A percentile compares a stretch with the other conserved stretches of the same genome.
These are phyloP conservation scores for Mortierella sp. DNA, from an alignment of 371 early-diverging fungal genomes.

Conservation along the genomic window DNA sequence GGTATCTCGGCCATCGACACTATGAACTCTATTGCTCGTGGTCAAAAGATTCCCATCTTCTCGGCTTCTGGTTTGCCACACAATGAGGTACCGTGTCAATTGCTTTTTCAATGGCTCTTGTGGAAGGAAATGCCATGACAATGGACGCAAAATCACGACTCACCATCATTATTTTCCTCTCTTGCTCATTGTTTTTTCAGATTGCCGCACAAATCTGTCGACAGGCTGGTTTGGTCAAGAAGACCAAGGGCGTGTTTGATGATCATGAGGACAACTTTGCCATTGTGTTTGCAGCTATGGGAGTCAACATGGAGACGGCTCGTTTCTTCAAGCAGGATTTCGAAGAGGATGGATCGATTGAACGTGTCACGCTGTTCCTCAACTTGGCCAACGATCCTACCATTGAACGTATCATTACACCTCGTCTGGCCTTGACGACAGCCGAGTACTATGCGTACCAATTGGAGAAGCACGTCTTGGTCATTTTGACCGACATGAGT, in stretches of 20 bases:
- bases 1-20: slow-evolving; percentile 99
- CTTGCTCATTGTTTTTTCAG: slow-evolving; percentile 55
- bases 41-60: slow-evolving; percentile 99
- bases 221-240: slow-evolving; percentile 99
- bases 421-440: slow-evolving; percentile 99
- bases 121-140: too few species aligned
- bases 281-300: slow-evolving; percentile 99
- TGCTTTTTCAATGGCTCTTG: too few species aligned
- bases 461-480: slow-evolving; percentile 99
- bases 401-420: slow-evolving; percentile 99
- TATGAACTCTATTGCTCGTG: slow-evolving; percentile 99
- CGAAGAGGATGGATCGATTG: slow-evolving; percentile 99
- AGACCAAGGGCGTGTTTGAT: slow-evolving; percentile 97
- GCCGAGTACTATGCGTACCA: slow-evolving; percentile 99
- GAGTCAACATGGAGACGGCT: slow-evolving; percentile 99
- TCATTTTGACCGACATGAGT: slow-evolving; percentile 99
- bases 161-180: background rate
- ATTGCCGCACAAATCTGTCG: slow-evolving; percentile 99
- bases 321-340: slow-evolving; percentile 99
- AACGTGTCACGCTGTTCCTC: slow-evolving; percentile 99
- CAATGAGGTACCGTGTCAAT: slow-evolving; percentile 84
- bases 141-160: too few species aligned
- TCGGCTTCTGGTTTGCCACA: slow-evolving; percentile 99
- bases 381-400: slow-evolving; percentile 99
- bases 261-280: slow-evolving; percentile 99